Conservation (phyloP, 306 rosid species). For the Vigna mungo region DNA sequence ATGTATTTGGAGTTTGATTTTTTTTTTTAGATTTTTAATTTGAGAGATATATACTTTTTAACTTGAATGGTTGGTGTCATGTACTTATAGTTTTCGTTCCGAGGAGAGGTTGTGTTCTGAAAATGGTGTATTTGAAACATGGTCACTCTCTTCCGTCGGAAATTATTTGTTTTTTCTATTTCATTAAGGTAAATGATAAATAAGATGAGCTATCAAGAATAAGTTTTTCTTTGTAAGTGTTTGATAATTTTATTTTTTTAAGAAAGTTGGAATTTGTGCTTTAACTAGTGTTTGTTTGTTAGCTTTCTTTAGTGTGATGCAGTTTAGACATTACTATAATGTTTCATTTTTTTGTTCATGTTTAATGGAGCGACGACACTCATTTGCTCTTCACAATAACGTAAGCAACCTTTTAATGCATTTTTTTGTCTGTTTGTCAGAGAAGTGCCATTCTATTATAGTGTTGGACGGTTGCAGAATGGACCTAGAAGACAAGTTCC, state of each 20-base stretch:
- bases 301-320: constrained; percentile 30
- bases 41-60: neutral
- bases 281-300: constrained; percentile 16
- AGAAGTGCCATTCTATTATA: constrained; percentile 48
- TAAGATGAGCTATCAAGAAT: neutral
- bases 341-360: constrained; percentile 11
- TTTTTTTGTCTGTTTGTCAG: constrained; percentile 41
- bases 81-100: constrained; percentile 19
- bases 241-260: constrained; percentile 17
- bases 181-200: constrained; percentile 6
- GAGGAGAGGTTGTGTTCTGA: constrained; percentile 48
- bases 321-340: neutral
- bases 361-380: constrained; percentile 7
- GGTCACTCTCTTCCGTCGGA: neutral
- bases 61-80: constrained; percentile 11
- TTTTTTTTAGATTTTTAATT: neutral
- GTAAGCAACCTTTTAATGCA: constrained; percentile 5
- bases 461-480: constrained; percentile 45
- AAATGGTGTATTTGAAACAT: constrained; percentile 22
- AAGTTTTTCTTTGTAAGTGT: neutral
- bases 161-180: neutral
- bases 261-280: neutral
- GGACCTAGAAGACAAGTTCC: constrained; percentile 75
- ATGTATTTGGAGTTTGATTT: neutral
- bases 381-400: constrained; percentile 1